Base-by-base conservation (phyloP, 1,139 yeast genomes). In the Taphrina populina region DNA sequence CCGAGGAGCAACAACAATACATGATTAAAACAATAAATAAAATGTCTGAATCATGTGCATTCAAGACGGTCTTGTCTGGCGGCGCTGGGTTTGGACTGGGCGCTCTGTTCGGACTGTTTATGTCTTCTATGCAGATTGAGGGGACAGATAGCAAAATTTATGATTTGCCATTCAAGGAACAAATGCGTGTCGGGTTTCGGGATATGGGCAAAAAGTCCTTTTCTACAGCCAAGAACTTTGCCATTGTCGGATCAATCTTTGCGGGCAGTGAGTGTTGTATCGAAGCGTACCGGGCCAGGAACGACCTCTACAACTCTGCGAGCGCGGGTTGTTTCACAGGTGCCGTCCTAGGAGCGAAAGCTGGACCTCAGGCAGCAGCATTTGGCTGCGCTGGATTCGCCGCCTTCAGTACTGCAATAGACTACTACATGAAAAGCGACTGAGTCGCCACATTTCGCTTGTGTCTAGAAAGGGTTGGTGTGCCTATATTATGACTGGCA, bases 311-410 rank as follows among this genome's bases (percentile, higher is more conserved):
- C 73, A 92, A 92, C 67, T 96, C 97, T 46, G 81, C 87, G 2
- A 77, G 81, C 54, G 97, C 98, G 3, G 98, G 98, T 1, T 92
- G 97, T 70, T 75, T 90, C 56, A 92, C 98, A 0, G 98, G 97
- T 43, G 79, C 78, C 8, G 97, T 96, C 0, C 76, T 92, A 59
- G 95, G 97, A 2, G 78, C 86, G 62, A 87, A 85, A 67, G 82
- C 92, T 37, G 98, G 98, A 1, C 98, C 98, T 1, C 90, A 84
- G 66, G 95, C 95, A 27, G 95, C 96, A 0, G 65, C 81, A 30
- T 70, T 90, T 59, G 98, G 98, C 1, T 92, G 97, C 75, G 96
- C 95, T 29, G 98, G 97, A 11, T 92, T 92, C 74, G 97, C 98
- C 13, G 95, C 95, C 2, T 92, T 92, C 69, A 84, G 95, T 58